phyloP scores from a whole-genome alignment of 768 basidiomycete genomes.

The Kwoniella botswanensis region DNA sequence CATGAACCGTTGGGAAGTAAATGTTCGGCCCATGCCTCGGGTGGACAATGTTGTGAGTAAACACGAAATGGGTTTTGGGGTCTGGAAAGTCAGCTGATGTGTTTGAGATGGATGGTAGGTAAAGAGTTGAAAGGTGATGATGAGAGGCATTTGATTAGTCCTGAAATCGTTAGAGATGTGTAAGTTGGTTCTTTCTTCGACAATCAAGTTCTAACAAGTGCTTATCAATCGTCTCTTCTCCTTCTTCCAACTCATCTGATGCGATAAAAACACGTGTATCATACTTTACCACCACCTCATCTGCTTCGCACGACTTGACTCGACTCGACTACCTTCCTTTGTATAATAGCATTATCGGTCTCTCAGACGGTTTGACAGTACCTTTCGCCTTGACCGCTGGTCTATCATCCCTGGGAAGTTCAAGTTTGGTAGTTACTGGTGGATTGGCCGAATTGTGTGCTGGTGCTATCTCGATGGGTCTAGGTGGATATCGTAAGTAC shows the following conservation, averaged over 20 bases:
- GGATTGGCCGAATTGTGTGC: conserved; percentile 95
- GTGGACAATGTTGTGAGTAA: conserved; percentile 30
- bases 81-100: neutral
- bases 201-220: neutral
- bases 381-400: conserved; percentile 58
- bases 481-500: conserved; percentile 79
- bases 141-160: conserved; percentile 49
- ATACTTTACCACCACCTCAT: no score
- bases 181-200: conserved; percentile 28
- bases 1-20: conserved; percentile 26
- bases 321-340: conserved; percentile 5
- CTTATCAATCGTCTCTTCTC: neutral
- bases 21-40: conserved; percentile 27
- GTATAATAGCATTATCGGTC: conserved; percentile 52
- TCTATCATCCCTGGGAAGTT: conserved; percentile 79
- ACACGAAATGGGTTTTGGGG: neutral
- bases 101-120: neutral
- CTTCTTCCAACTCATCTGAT: neutral
- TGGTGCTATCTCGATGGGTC: conserved; percentile 96
- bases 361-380: conserved; percentile 56
- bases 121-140: conserved; percentile 53
- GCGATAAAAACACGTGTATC: neutral
- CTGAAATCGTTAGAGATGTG: conserved; percentile 54
- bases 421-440: conserved; percentile 88
- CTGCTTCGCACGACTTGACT: no score